phyloP scores from a whole-genome alignment of 2,329 filamentous ascomycete genomes.

The Phialophora macrospora region DNA sequence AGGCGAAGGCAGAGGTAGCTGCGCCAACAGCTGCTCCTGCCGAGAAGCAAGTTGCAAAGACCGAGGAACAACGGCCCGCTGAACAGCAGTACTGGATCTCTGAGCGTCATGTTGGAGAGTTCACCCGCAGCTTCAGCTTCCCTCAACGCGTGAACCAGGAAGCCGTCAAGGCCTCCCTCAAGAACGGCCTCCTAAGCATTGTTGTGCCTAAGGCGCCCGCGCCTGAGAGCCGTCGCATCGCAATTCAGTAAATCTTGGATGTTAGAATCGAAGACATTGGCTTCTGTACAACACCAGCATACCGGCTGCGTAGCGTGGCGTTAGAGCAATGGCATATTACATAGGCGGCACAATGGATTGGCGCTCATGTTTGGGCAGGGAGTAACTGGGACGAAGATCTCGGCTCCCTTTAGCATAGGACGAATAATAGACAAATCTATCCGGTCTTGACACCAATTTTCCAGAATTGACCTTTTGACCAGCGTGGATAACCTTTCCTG shows the following conservation, averaged over 20 bases:
- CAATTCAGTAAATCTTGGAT: slow-evolving; percentile 55
- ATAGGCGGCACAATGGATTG: background rate
- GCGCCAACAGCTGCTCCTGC: slow-evolving; percentile 42
- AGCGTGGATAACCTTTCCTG: background rate
- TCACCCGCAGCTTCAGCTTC: slow-evolving; percentile 65
- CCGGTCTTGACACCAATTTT: background rate
- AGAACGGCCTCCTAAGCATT: slow-evolving; percentile 64
- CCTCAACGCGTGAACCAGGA: slow-evolving; percentile 64
- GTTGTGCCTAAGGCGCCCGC: slow-evolving; percentile 61
- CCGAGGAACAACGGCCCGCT: slow-evolving; percentile 37
- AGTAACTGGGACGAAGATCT: slow-evolving; percentile 19
- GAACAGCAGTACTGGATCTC: slow-evolving; percentile 61
- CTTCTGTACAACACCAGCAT: slow-evolving; percentile 24
- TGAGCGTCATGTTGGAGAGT: slow-evolving; percentile 64
- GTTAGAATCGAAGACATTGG: slow-evolving; percentile 5
- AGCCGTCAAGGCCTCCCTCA: slow-evolving; percentile 64
- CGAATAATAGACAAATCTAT: background rate
- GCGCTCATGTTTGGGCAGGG: slow-evolving; percentile 9
- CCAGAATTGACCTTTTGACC: background rate
- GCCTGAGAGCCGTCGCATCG: slow-evolving; percentile 58
- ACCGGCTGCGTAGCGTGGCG: slow-evolving; percentile 24
- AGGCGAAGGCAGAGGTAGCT: slow-evolving; percentile 38
- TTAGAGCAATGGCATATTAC: background rate
- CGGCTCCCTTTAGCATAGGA: slow-evolving; percentile 19
- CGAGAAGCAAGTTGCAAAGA: slow-evolving; percentile 37